Conservation (phyloP, 2,329 filamentous ascomycete species). For the Alternaria rosae region DNA sequence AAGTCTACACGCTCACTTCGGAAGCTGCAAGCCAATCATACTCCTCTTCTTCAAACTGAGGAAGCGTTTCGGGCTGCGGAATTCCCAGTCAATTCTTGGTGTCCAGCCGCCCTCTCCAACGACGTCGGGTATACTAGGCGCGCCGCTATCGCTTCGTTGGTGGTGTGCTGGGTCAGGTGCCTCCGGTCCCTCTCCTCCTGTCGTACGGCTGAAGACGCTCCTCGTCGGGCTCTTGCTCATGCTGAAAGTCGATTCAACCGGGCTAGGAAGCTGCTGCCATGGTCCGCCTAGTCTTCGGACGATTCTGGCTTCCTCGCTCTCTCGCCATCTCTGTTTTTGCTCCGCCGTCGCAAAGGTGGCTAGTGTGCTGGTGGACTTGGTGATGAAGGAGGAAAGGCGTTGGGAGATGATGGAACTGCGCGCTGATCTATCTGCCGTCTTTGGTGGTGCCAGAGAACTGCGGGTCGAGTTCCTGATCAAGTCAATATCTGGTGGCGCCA, state of each 20-base stretch:
- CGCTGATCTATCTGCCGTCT: constrained; percentile 4
- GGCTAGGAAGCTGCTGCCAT: constrained; percentile 20
- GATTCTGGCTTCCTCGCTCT: constrained; percentile 30
- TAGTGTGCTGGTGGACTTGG: constrained; percentile 4
- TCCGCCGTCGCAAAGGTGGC: constrained; percentile 8
- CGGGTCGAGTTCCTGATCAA: constrained; percentile 4
- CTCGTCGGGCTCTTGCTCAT: neutral
- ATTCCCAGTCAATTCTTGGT: constrained; percentile 29
- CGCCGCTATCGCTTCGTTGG: constrained; percentile 16
- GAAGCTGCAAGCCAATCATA: constrained; percentile 12
- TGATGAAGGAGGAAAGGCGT: constrained; percentile 10
- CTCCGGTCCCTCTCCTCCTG: neutral
- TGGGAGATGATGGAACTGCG: constrained; percentile 13
- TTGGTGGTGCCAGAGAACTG: constrained; percentile 4
- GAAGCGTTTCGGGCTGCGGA: constrained; percentile 26
- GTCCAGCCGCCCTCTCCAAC: constrained; percentile 26
- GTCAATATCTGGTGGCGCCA: neutral
- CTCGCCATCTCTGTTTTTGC: constrained; percentile 27
- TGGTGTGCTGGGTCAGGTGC: constrained; percentile 1
- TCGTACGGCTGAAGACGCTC: constrained; percentile 9
- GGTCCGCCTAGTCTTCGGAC: constrained; percentile 30
- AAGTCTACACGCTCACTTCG: neutral
- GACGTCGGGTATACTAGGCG: constrained; percentile 29
- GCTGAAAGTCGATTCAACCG: constrained; percentile 13
- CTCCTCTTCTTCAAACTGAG: constrained; percentile 29